Evolutionary conservation across 2,329 filamentous ascomycete species (phyloP).

Genomic region (Boeremia exigua): DNA sequence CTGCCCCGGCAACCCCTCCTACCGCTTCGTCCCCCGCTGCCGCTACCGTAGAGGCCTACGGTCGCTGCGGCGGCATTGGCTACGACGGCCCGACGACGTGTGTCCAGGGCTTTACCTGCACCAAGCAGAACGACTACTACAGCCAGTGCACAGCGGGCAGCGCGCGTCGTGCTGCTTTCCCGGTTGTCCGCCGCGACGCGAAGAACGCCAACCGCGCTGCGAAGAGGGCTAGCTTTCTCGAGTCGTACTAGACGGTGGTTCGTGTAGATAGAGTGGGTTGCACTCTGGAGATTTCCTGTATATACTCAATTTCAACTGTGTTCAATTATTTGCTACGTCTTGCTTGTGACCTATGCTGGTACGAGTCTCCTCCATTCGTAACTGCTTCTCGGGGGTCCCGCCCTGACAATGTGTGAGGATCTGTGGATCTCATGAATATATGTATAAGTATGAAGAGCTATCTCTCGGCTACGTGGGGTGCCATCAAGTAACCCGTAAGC

Average conservation of each 20-base stretch:
- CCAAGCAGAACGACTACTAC: constrained; percentile 51
- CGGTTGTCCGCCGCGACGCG: constrained; percentile 13
- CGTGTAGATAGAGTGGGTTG: not conserved
- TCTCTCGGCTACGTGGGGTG: too few species aligned
- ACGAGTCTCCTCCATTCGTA: too few species aligned
- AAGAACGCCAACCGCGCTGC: constrained; percentile 14
- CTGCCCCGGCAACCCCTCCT: constrained; percentile 7
- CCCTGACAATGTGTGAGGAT: too few species aligned
- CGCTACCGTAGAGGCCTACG: constrained; percentile 33
- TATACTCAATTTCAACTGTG: constrained; percentile 3
- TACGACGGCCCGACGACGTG: constrained; percentile 51
- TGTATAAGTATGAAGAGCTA: too few species aligned
- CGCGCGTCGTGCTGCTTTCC: constrained; percentile 3
- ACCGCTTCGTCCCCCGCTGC: constrained; percentile 11
- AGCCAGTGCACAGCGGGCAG: constrained; percentile 45
- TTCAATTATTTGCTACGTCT: not conserved
- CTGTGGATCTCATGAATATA: too few species aligned
- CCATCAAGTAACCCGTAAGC: too few species aligned
- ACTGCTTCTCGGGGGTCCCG: too few species aligned
- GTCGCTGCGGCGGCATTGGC: constrained; percentile 53
- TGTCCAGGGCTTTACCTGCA: constrained; percentile 48
- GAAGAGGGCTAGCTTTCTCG: constrained; percentile 3
- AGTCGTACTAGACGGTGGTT: not conserved
- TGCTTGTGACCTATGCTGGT: too few species aligned
- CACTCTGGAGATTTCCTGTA: constrained; percentile 6